These are phyloP conservation scores for Auricularia cornea DNA, from an alignment of 768 basidiomycete species.

Conservation along the genomic window DNA sequence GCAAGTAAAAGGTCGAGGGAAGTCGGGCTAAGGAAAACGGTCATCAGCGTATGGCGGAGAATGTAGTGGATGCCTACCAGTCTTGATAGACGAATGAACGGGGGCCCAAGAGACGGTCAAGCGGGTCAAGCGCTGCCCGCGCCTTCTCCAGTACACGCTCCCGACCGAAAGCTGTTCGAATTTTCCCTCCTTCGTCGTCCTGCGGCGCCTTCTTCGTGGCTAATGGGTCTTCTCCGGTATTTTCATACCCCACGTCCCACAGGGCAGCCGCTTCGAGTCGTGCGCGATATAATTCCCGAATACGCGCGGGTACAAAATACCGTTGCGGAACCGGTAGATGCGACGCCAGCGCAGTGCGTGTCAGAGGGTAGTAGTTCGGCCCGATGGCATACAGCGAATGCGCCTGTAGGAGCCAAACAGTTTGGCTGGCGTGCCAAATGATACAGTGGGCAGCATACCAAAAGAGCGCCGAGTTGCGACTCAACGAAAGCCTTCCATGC, in stretches of 20 bases:
- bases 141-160: constrained; percentile 63
- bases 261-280: constrained; percentile 57
- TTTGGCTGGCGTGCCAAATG: too few relatives aligned
- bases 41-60: background rate
- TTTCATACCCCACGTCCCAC: constrained; percentile 38
- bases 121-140: constrained; percentile 46
- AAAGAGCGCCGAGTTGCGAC: constrained; percentile 56
- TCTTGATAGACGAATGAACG: constrained; percentile 45
- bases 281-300: constrained; percentile 46
- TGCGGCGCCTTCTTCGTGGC: constrained; percentile 24
- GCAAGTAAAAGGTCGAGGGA: constrained; percentile 59
- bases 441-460: constrained; percentile 39
- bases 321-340: constrained; percentile 59
- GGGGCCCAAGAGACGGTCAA: constrained; percentile 44
- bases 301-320: constrained; percentile 61
- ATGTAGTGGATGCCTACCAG: constrained; percentile 27
- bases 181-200: background rate
- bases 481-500: constrained; percentile 65
- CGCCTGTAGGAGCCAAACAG: too few relatives aligned
- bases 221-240: constrained; percentile 24
- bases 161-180: constrained; percentile 41
- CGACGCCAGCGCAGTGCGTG: constrained; percentile 44
- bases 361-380: constrained; percentile 54
- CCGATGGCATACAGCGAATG: constrained; percentile 54
- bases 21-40: constrained; percentile 37